phyloP scores from a whole-genome alignment of 768 basidiomycete genomes.

The Trametes meyenii region DNA sequence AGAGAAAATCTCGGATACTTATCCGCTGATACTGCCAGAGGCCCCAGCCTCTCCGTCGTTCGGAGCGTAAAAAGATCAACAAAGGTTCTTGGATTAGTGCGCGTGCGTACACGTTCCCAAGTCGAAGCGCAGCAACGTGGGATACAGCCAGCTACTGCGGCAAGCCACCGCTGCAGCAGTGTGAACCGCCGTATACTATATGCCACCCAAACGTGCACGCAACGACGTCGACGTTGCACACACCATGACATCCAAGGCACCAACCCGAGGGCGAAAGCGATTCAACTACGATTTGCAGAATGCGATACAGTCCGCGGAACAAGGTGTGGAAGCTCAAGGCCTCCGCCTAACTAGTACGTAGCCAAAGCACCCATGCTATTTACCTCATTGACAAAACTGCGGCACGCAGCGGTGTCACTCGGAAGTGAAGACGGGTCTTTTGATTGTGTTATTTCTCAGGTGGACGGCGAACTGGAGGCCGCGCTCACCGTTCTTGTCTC shows the following conservation, averaged over 20 bases:
- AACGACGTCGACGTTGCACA: conserved; percentile 3
- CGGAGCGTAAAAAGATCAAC: no score
- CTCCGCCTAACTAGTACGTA: conserved; percentile 8
- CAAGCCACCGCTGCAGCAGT: background rate
- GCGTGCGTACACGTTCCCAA: background rate
- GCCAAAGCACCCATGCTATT: background rate
- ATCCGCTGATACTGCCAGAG: no score
- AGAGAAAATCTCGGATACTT: no score
- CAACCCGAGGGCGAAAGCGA: conserved; percentile 16
- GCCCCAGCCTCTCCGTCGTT: no score
- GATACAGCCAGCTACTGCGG: background rate
- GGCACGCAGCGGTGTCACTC: conserved; percentile 44
- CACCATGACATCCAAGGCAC: background rate
- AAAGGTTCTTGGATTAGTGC: background rate
- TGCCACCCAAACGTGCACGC: conserved; percentile 10
- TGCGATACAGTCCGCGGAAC: background rate
- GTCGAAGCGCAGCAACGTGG: background rate
- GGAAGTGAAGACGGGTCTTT: conserved; percentile 72
- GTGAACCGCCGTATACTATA: background rate
- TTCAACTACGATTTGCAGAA: conserved; percentile 13
- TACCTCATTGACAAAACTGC: background rate
- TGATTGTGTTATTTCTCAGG: conserved; percentile 48
- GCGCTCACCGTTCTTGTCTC: conserved; percentile 51
- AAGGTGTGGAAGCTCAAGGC: conserved; percentile 13
- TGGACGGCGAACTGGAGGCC: conserved; percentile 38